Conservation (phyloP, 306 rosid genomes). For the Spatholobus suberectus region DNA sequence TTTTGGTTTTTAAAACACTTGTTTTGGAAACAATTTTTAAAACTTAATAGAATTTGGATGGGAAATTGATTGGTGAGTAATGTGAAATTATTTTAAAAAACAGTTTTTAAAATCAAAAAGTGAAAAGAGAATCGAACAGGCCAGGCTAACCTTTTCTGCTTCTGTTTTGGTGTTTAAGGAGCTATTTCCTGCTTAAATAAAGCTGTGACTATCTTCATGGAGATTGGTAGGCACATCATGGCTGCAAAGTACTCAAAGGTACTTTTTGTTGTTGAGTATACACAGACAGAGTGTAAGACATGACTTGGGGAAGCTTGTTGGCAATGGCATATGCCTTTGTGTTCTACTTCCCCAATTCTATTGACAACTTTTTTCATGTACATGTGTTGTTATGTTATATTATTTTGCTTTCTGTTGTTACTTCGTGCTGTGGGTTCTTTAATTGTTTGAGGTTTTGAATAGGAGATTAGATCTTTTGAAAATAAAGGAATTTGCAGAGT, state of each 20-base stretch:
- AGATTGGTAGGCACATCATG: constrained; percentile 55
- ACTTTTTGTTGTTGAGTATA: background rate
- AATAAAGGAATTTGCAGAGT: background rate
- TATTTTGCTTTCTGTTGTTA: constrained; percentile 17
- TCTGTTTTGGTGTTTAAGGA: constrained; percentile 44
- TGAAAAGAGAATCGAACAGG: background rate
- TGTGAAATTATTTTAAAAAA: background rate
- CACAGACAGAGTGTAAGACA: background rate
- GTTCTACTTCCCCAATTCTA: background rate
- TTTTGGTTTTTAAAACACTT: background rate
- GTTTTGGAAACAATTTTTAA: background rate
- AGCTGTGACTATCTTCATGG: constrained; percentile 53
- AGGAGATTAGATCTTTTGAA: constrained; percentile 15
- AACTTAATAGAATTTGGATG: background rate
- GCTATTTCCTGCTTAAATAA: constrained; percentile 58
- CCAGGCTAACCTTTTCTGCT: constrained; percentile 4
- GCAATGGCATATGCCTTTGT: background rate
- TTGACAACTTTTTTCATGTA: constrained; percentile 3
- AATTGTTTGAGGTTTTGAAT: constrained; percentile 17
- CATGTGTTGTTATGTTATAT: background rate
- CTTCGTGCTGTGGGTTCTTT: background rate
- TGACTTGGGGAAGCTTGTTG: background rate
- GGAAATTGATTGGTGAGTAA: background rate
- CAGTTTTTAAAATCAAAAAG: background rate
- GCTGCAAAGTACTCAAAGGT: constrained; percentile 66